Evolutionary conservation across 305 asterid genomes (phyloP).

Genomic region (Solanum aculeatissimum): DNA sequence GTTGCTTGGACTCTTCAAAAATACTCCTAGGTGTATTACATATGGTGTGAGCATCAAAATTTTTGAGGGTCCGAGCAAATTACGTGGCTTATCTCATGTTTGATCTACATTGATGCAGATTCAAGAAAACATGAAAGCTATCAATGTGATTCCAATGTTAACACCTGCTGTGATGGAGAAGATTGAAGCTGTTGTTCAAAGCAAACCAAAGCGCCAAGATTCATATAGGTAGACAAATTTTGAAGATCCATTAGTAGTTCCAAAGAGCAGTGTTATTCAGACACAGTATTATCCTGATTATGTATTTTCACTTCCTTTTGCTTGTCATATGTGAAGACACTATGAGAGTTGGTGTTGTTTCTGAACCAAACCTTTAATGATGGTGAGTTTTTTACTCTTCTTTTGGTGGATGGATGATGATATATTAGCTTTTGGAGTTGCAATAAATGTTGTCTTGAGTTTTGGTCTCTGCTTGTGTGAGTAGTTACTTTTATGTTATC

Average conservation of each 20-base stretch:
- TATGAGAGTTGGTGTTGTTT: neutral
- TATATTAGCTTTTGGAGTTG: neutral
- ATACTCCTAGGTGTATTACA: neutral
- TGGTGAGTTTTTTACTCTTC: neutral
- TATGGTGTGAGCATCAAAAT: neutral
- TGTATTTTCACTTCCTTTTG: neutral
- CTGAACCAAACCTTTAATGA: neutral
- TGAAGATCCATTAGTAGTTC: neutral
- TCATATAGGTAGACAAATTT: slow-evolving; percentile 48
- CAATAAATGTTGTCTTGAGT: too few species aligned
- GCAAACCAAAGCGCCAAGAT: slow-evolving; percentile 85
- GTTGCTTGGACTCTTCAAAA: neutral
- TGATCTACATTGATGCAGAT: slow-evolving; percentile 34
- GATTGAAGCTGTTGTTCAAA: slow-evolving; percentile 81
- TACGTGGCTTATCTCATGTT: neutral
- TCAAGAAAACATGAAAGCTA: slow-evolving; percentile 92
- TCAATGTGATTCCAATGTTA: slow-evolving; percentile 77
- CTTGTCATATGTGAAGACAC: neutral
- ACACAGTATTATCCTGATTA: neutral
- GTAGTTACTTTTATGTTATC: too few species aligned
- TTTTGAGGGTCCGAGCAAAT: neutral
- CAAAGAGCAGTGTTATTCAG: neutral
- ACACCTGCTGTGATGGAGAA: slow-evolving; percentile 77
- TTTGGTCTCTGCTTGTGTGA: too few species aligned
- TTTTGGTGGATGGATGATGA: neutral